Base-by-base conservation (phyloP, 1,139 yeast genomes). In the Kodamaea sp. region DNA sequence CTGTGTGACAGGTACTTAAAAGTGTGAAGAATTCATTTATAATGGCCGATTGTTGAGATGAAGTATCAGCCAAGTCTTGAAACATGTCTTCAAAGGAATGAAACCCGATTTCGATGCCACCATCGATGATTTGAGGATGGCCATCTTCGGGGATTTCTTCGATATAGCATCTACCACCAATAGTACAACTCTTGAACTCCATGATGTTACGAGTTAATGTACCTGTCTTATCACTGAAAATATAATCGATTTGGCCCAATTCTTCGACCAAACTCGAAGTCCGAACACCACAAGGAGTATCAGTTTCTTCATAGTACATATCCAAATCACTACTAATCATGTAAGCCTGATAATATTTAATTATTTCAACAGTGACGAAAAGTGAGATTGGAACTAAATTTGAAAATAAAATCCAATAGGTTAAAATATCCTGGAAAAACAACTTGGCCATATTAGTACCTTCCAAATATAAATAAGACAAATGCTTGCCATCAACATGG, bases 251-350 rank as follows among this genome's bases (percentile, higher is more conserved):
- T 61, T 92, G 98, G 22, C 98, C 98, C 48, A 92, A 70, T 54
- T 92, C 98, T 62, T 92, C 99, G 8, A 92, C 98, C 50, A 92
- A 71, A 12, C 96, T 84, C 1, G 97, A 92, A 0, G 98, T 92
- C 48, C 98, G 73, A 25, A 94, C 96, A 7, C 90, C 90, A 0
- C 97, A 85, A 1, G 98, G 97, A 0, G 96, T 89, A 54, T 92
- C 97, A 0, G 89, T 77, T 43, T 78, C 84, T 48, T 79, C 90
- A 53, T 86, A 79, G 58, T 94, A 94, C 82, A 92, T 79, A 60
- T 92, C 99, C 48, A 94, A 71, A 60, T 92, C 98, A 36, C 96
- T 87, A 2, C 94, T 85, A 52, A 92, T 94, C 80, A 92, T 80
- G 54, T 73, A 86, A 0, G 97, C 98, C 59, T 90, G 98, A 59